Conservation (phyloP, 257 asterid species). For the Scutellaria galericulata region DNA sequence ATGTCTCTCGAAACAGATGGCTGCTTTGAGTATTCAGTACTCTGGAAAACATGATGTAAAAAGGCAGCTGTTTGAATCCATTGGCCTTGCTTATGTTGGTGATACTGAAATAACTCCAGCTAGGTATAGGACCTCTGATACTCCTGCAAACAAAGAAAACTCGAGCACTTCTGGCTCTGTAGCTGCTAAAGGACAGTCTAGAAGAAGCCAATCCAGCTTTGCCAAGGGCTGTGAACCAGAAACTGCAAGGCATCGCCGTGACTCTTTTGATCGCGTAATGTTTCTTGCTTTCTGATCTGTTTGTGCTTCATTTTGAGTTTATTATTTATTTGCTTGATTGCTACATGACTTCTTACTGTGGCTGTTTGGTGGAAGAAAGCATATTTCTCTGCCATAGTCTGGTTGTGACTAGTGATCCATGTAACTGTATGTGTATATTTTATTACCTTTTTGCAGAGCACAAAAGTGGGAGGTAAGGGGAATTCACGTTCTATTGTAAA, state of each 20-base stretch:
- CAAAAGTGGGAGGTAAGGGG: slow-evolving; percentile 6
- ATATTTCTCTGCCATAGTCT: slow-evolving; percentile 6
- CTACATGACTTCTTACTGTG: not conserved
- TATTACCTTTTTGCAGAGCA: not conserved
- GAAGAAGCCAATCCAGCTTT: slow-evolving; percentile 52
- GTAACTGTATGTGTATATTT: slow-evolving; percentile 1
- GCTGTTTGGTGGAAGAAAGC: not conserved
- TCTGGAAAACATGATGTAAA: slow-evolving; percentile 62
- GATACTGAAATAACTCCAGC: slow-evolving; percentile 53
- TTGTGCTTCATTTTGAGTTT: slow-evolving; percentile 27
- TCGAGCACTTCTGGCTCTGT: slow-evolving; percentile 42
- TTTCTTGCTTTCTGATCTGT: slow-evolving; percentile 31
- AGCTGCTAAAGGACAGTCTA: slow-evolving; percentile 52
- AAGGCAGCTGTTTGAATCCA: slow-evolving; percentile 81
- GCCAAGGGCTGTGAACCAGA: slow-evolving; percentile 67
- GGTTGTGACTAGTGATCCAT: slow-evolving; percentile 20
- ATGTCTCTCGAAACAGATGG: slow-evolving; percentile 83
- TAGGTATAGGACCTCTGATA: slow-evolving; percentile 46
- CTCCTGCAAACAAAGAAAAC: slow-evolving; percentile 54
- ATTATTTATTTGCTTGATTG: slow-evolving; percentile 21
- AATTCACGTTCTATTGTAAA: slow-evolving; percentile 15
- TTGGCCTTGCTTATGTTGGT: slow-evolving; percentile 71
- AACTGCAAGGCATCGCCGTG: slow-evolving; percentile 81
- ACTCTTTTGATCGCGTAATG: slow-evolving; percentile 79
- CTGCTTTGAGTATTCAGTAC: slow-evolving; percentile 65